A percentile compares a stretch with the other conserved stretches of the same genome.
phyloP scores from a whole-genome alignment of 345 rosid species.

The Geranium brycei region DNA sequence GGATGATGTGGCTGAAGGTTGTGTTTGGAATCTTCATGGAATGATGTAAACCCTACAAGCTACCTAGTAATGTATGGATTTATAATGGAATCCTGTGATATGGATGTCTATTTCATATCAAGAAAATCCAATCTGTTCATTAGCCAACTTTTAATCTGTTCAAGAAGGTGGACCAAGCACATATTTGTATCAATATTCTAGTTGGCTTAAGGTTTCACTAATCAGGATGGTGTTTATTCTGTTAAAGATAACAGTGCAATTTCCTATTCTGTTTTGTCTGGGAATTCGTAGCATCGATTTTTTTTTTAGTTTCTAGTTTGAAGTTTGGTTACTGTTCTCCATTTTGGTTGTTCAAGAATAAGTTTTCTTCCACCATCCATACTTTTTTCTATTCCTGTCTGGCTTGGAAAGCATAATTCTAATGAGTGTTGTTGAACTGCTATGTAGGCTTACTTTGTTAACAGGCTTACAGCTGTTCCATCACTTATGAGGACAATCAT shows the following conservation, averaged over 20 bases:
- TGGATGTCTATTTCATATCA: no score
- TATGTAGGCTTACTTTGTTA: constrained; percentile 61
- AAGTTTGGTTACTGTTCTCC: background rate
- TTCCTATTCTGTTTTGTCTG: background rate
- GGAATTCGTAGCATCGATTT: background rate
- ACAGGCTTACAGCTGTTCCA: constrained; percentile 71
- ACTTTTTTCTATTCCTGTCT: background rate
- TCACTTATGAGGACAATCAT: constrained; percentile 63
- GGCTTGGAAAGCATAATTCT: background rate
- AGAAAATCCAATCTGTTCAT: no score
- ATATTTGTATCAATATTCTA: no score
- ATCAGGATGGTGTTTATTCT: background rate
- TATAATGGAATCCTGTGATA: no score
- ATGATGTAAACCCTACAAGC: no score
- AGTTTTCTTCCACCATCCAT: background rate
- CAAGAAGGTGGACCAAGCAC: no score
- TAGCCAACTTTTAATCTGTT: no score
- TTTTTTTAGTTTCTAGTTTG: no score
- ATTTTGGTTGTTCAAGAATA: background rate
- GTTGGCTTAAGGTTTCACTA: background rate
- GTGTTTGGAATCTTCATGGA: no score
- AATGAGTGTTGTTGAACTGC: background rate
- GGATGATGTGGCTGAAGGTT: no score
- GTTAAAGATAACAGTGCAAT: background rate
- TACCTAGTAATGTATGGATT: no score